These are phyloP conservation scores for Gastrolobium villosum DNA, from an alignment of 306 rosid species.

Conservation along the genomic window DNA sequence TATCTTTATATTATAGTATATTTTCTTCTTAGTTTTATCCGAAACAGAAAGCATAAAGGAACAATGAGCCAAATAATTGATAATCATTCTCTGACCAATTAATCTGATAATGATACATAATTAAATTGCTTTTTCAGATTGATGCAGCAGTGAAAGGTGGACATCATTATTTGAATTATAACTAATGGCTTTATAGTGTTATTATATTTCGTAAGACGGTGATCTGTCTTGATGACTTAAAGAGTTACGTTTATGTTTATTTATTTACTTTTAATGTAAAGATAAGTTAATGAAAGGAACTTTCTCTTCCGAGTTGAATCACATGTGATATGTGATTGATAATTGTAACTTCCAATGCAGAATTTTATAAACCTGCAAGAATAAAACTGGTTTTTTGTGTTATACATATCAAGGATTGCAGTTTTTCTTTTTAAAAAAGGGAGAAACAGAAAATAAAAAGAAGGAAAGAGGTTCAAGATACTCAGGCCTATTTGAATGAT, in stretches of 20 bases:
- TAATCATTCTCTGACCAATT: conserved; percentile 51
- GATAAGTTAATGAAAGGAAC: neutral
- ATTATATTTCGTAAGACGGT: conserved; percentile 31
- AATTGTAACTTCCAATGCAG: neutral
- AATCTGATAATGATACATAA: conserved; percentile 50
- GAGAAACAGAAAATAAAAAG: too few species aligned
- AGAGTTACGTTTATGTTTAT: conserved; percentile 1
- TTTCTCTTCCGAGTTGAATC: neutral
- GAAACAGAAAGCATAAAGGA: conserved; percentile 14
- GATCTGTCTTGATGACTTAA: conserved; percentile 30
- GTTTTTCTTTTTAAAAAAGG: too few species aligned
- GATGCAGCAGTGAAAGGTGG: conserved; percentile 48
- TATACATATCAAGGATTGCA: too few species aligned
- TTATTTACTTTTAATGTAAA: conserved; percentile 4
- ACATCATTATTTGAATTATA: conserved; percentile 48
- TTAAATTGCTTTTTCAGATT: conserved; percentile 38
- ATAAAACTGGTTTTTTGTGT: neutral
- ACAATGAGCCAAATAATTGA: conserved; percentile 49
- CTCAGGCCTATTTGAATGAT: too few species aligned
- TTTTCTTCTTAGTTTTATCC: conserved; percentile 2
- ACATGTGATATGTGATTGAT: neutral
- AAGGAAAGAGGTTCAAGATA: neutral
- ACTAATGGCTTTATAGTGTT: conserved; percentile 32
- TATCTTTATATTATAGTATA: neutral
- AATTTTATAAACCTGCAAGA: neutral